Base-by-base conservation (phyloP, 2,329 filamentous ascomycete genomes). In the Pseudopithomyces maydicus region DNA sequence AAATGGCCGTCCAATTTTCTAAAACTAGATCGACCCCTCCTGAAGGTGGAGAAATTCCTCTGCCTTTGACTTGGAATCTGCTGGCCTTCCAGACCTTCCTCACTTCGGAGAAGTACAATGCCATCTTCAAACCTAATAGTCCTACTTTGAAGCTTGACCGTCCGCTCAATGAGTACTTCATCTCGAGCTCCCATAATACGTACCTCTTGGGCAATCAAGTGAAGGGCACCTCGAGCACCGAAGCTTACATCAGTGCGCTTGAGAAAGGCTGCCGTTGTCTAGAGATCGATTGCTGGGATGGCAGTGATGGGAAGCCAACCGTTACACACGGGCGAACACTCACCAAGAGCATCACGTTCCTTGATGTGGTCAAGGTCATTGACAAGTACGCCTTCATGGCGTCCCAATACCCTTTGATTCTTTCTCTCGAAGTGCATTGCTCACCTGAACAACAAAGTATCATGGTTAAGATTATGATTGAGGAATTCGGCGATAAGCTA, bases 221-320 rank as follows among this genome's bases (percentile, higher is more conserved):
- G 2, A 90, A 88, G 11, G 94, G 94, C 26, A 86, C 90, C 43
- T 97, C 95, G 1, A 98, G 93, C 71, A 90, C 96, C 2, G 95
- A 99, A 75, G 92, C 92, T 42, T 99, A 99, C 78, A 96, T 98
- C 66, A 88, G 88, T 8, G 91, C 93, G 2, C 84, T 99, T 6
- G 88, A 91, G 61, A 89, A 91, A 58, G 93, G 93, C 8, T 99
- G 95, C 74, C 90, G 95, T 48, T 98, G 95, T 74, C 89, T 99
- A 44, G 95, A 99, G 78, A 92, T 99, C 51, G 95, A 99, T 77
- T 98, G 94, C 77, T 99, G 95, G 95, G 92, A 99, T 76, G 95
- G 95, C 15, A 84, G 86, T 51, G 90, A 97, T 71, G 92, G 91
- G 38, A 86, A 91, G 68, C 95, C 95, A 0, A 87, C 92, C 52